A percentile compares a stretch with the other conserved stretches of the same genome.
Evolutionary conservation across 331 rosid species (phyloP).

Genomic region (Quercus phellos): DNA sequence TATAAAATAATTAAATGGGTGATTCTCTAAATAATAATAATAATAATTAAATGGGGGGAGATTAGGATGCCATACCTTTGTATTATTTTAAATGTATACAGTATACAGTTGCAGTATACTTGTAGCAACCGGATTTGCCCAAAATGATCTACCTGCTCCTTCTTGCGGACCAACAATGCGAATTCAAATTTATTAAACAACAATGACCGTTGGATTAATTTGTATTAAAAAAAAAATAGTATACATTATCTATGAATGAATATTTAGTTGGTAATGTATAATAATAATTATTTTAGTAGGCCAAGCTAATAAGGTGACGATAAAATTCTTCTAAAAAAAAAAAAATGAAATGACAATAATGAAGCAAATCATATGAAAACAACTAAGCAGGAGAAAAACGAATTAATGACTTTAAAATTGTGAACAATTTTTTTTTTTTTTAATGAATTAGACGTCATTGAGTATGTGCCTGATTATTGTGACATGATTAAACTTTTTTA

Average conservation of each 20-base stretch:
- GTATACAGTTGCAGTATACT: too few relatives aligned
- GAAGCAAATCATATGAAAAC: slow-evolving; percentile 1
- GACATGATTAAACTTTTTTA: neutral
- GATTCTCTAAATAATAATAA: too few relatives aligned
- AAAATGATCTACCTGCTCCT: neutral
- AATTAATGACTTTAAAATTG: slow-evolving; percentile 5
- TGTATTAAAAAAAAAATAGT: neutral
- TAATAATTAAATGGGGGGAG: neutral
- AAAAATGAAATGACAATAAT: neutral
- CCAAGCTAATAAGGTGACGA: neutral
- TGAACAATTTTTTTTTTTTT: too few relatives aligned
- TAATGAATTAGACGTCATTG: neutral
- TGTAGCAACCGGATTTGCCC: neutral
- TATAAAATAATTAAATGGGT: too few relatives aligned
- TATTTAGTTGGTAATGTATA: slow-evolving; percentile 13
- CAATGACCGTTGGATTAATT: slow-evolving; percentile 22
- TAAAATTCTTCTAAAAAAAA: too few relatives aligned
- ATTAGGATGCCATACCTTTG: neutral
- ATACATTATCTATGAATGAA: neutral
- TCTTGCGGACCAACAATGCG: slow-evolving; percentile 26
- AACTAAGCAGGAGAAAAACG: slow-evolving; percentile 10
- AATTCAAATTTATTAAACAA: slow-evolving; percentile 5
- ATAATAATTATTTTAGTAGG: slow-evolving; percentile 7
- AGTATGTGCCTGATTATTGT: slow-evolving; percentile 33
- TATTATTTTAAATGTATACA: neutral